Evolutionary conservation across 495 filamentous ascomycete species (phyloP), one percentile per base, ranked within the genome.

Genomic region (Daldinia decipiens): DNA sequence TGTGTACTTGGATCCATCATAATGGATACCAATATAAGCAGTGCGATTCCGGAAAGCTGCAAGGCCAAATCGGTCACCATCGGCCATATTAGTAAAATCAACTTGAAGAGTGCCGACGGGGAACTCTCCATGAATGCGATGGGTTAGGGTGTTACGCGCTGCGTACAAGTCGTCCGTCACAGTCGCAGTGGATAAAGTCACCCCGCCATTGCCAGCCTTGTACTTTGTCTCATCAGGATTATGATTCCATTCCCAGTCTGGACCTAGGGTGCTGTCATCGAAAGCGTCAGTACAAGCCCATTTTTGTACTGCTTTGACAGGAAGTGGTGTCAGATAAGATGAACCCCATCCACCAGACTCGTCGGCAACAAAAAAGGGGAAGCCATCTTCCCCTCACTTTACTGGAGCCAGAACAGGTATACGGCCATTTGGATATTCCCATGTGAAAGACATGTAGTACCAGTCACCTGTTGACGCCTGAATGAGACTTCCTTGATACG

Each of bases 161-260:
- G 72, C 63, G 67, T 82, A 88, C 17, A 89, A 59, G 58, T 87
- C 84, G 40, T 74, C 75, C 7, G 86, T 89, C 2, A 88, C 79
- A 1, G 81, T 82, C 9, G 82, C 84, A 1, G 86, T 85, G 17
- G 67, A 63, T n/a, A 90, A 74, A 3, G 75, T 78, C 6, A 89
- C 57, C 1, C 79, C 78, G 3, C 69, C 68, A 27, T 57, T 29
- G 5, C 24, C 50, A 53, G 63, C 34, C 12, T 40, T 43, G 24
- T 60, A 83, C 54, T 77, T 80, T 13, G 65, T 71, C 32, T 75
- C 75, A 39, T 88, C 84, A 0, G 87, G 87, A 61, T 88, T 87
- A 47, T 88, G 86, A 70, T 90, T 90, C 87, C 87, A 90, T 68
- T 89, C 87, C 86, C 86, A 88, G 31, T 81, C 74, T 0, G 79